phyloP scores from a whole-genome alignment of 768 basidiomycete genomes.

The Rhizopogon rudus region DNA sequence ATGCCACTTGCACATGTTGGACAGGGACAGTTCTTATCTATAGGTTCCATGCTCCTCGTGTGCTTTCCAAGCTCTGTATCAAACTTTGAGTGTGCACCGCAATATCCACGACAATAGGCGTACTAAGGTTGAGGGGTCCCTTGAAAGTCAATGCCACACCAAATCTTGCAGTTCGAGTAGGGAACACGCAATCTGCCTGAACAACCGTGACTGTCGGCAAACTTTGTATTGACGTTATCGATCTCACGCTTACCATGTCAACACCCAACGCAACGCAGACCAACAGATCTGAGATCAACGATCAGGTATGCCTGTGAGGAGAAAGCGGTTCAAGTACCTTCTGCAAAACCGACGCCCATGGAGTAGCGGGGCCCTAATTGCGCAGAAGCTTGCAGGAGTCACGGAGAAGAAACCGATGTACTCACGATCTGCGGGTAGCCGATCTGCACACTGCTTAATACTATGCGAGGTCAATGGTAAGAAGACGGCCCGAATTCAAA shows the following conservation, averaged over 20 bases:
- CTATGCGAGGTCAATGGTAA: constrained; percentile 32
- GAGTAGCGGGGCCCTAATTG: constrained; percentile 76
- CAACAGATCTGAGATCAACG: constrained; percentile 55
- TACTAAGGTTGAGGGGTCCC: constrained; percentile 82
- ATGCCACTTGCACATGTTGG: constrained; percentile 71
- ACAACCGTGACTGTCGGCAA: not conserved
- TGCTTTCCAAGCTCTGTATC: constrained; percentile 53
- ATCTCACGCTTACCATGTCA: constrained; percentile 63
- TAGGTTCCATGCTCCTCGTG: constrained; percentile 60
- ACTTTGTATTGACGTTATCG: not conserved
- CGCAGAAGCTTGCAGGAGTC: constrained; percentile 2
- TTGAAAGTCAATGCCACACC: constrained; percentile 81
- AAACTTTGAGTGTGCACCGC: constrained; percentile 5
- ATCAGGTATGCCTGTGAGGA: not conserved
- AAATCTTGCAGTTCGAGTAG: constrained; percentile 88
- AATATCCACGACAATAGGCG: not conserved
- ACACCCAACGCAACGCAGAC: constrained; percentile 91
- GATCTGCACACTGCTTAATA: constrained; percentile 77
- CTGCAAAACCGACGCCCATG: constrained; percentile 92
- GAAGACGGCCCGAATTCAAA: not conserved
- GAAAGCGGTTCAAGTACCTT: constrained; percentile 45
- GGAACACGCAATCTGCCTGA: constrained; percentile 91
- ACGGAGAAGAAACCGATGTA: not conserved
- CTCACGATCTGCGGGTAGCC: constrained; percentile 74
- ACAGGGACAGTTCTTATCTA: constrained; percentile 78